phyloP scores from a whole-genome alignment of 495 filamentous ascomycete genomes.

The Tuber indicum region DNA sequence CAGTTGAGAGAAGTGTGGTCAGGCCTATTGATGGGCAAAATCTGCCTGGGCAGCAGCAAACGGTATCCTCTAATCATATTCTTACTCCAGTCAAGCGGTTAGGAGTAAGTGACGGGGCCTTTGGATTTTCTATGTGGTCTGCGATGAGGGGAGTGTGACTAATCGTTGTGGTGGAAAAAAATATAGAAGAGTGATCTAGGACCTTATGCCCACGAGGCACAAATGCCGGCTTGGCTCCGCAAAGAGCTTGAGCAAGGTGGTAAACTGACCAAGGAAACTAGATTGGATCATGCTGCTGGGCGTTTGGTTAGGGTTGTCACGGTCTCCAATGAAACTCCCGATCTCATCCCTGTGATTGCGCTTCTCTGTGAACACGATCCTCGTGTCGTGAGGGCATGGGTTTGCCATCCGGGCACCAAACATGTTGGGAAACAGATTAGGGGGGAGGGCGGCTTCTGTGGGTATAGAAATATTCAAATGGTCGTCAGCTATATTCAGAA shows the following conservation, averaged over 20 bases:
- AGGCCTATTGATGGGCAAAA: neutral
- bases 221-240: constrained; percentile 78
- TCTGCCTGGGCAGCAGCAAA: constrained; percentile 1
- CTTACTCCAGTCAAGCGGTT: constrained; percentile 16
- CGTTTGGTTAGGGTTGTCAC: constrained; percentile 46
- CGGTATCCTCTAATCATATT: constrained; percentile 6
- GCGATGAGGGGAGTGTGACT: constrained; percentile 6
- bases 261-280: constrained; percentile 52
- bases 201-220: constrained; percentile 74
- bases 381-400: constrained; percentile 60
- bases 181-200: constrained; percentile 63
- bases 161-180: constrained; percentile 43
- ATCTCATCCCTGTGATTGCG: constrained; percentile 69
- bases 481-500: constrained; percentile 68
- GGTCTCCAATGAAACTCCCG: constrained; percentile 57
- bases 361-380: constrained; percentile 63
- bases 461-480: constrained; percentile 98
- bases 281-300: constrained; percentile 49
- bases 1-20: neutral
- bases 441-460: constrained; percentile 87
- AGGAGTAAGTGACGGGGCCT: constrained; percentile 32
- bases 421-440: constrained; percentile 74
- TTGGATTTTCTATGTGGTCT: constrained; percentile 14
- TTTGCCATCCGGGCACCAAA: constrained; percentile 68
- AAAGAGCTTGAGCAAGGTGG: constrained; percentile 61